These are phyloP conservation scores for Pichia sp. DNA, from an alignment of 1,139 yeast genomes.

Conservation along the genomic window DNA sequence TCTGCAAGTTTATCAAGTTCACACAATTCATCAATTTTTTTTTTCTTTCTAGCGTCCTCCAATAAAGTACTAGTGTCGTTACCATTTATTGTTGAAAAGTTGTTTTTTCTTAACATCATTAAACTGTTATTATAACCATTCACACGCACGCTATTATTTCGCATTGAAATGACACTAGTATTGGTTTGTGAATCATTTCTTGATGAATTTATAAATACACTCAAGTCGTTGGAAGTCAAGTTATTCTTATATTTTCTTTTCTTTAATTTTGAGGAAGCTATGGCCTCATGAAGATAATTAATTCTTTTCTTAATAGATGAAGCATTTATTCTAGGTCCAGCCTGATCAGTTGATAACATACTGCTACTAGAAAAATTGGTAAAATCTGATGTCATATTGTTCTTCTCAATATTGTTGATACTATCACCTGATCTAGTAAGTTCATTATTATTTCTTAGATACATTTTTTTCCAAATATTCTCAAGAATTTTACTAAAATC, in stretches of 20 bases:
- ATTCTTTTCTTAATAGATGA: neutral
- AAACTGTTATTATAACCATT: constrained; percentile 7
- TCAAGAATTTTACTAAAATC: constrained; percentile 7
- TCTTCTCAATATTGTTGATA: neutral
- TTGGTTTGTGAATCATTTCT: neutral
- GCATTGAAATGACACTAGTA: neutral
- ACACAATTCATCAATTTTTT: constrained; percentile 28
- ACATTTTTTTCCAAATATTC: constrained; percentile 6
- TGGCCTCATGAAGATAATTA: constrained; percentile 1
- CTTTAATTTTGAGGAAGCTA: constrained; percentile 1
- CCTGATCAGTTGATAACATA: neutral
- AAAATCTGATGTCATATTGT: neutral
- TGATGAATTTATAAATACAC: neutral
- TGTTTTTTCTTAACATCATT: constrained; percentile 3
- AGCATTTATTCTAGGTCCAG: neutral
- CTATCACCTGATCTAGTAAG: neutral
- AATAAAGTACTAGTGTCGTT: no score
- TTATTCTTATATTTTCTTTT: constrained; percentile 2
- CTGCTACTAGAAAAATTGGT: neutral
- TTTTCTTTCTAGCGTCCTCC: neutral
- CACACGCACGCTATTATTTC: neutral
- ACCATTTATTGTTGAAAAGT: neutral
- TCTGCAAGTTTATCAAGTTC: constrained; percentile 32
- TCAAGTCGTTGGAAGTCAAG: neutral
- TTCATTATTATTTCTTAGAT: neutral